Evolutionary conservation across 2,329 filamentous ascomycete genomes (phyloP), one percentile per base, ranked within the genome.

Genomic region (Hymenotorrendiella dingleyae): DNA sequence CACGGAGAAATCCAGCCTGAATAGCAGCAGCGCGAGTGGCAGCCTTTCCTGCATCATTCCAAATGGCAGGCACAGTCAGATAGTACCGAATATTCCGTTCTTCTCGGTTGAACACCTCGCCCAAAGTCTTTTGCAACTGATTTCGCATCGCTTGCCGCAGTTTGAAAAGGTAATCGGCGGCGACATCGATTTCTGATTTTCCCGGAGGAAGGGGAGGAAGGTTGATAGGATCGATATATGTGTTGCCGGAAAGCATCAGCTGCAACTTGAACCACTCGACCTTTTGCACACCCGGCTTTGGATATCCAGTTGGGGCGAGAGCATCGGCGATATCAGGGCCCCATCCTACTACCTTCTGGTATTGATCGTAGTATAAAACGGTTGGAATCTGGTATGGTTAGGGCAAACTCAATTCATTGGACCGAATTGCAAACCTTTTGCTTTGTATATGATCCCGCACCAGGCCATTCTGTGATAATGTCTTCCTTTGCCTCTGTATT

Each of bases 241-340:
- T 97, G 74, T 97, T 97, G 51, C 93, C 93, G 47, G 89, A 96
- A 50, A 96, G 77, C 93, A 97, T 97, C 44, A 98, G 80, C 70
- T 98, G 93, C 55, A 98, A 78, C 74, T 97, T 97, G 78, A 98
- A 97, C 93, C 93, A 98, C 70, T 97, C 93, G 19, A 97, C 91
- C 71, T 97, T 97, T 67, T 97, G 93, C 55, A 98, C 91, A 52
- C 91, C 91, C 24, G 87, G 87, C 72, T 97, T 97, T 55, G 93
- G 93, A 66, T 97, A 97, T 50, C 93, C 93, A 29, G 93, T 97
- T 22, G 93, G 93, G 40, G 93, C 91, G 53, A 97, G 78, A 52
- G 93, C 93, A 68, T 97, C 91, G 48, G 93, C 88, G 58, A 97
- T 97, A 72, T 98, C 93, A 44, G 91, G 90, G 49, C 93, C 93